A percentile compares a stretch with the other conserved stretches of the same genome.
These are phyloP conservation scores for Telfairia occidentalis DNA, from an alignment of 331 rosid species.

Conservation along the genomic window DNA sequence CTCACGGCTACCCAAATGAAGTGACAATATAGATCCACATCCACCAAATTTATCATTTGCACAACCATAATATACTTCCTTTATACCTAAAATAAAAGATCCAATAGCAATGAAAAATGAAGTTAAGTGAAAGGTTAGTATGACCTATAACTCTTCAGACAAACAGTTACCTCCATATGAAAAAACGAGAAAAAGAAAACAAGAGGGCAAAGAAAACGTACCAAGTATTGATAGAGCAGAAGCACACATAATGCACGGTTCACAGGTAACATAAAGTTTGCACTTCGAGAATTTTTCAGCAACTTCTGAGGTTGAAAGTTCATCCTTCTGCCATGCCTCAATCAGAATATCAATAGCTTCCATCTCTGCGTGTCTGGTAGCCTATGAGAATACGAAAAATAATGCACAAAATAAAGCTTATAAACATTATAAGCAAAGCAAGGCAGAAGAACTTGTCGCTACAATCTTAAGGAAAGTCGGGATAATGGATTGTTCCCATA, in stretches of 20 bases:
- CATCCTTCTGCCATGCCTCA: conserved; percentile 56
- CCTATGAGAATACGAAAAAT: conserved; percentile 31
- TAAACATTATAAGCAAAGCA: neutral
- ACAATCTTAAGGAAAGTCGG: neutral
- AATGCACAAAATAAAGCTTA: neutral
- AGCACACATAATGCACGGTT: conserved; percentile 97
- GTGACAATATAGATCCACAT: conserved; percentile 85
- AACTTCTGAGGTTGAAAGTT: conserved; percentile 45
- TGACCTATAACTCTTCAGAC: neutral
- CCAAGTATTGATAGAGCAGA: conserved; percentile 67
- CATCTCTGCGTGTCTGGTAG: conserved; percentile 95
- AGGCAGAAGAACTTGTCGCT: neutral
- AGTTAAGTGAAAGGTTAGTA: neutral
- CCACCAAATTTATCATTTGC: conserved; percentile 96
- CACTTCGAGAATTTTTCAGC: conserved; percentile 57
- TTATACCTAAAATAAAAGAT: conserved; percentile 40
- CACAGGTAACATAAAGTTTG: conserved; percentile 78
- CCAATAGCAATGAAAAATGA: neutral
- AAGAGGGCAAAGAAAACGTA: conserved; percentile 17
- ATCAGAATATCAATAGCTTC: conserved; percentile 76
- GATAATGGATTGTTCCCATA: neutral
- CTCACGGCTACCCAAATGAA: conserved; percentile 37
- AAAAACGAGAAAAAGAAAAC: neutral
- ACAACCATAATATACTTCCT: conserved; percentile 81
- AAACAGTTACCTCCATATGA: neutral